Evolutionary conservation across 768 basidiomycete genomes (phyloP).

Genomic region (Boletus vinaceobasis): DNA sequence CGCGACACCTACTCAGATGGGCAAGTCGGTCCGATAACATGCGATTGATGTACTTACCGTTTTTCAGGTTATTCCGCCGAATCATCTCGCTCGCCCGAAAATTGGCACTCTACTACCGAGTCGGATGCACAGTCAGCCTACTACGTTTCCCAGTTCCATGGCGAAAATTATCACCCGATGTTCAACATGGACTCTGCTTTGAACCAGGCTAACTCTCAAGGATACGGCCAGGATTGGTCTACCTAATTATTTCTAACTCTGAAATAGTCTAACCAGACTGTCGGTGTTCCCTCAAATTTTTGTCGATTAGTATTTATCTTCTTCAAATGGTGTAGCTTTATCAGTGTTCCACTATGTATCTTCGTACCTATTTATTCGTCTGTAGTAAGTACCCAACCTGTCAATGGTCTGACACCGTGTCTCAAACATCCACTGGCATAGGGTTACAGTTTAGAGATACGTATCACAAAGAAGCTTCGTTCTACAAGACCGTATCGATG

Average conservation of each 20-base stretch:
- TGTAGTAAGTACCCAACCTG: neutral
- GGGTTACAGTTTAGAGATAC: neutral
- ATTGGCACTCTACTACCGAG: neutral
- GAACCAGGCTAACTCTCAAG: neutral
- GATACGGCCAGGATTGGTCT: neutral
- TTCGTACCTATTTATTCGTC: neutral
- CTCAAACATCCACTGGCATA: neutral
- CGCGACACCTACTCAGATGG: neutral
- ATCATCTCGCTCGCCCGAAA: neutral
- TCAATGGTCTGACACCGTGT: neutral
- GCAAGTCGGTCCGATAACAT: conserved; percentile 2
- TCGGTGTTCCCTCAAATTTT: neutral
- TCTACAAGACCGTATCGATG: neutral
- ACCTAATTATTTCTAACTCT: neutral
- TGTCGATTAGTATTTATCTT: too few relatives aligned
- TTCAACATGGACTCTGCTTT: neutral
- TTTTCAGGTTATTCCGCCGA: conserved; percentile 1
- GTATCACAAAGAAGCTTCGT: neutral
- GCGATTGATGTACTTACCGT: neutral
- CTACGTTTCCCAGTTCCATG: neutral
- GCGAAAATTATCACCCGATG: neutral
- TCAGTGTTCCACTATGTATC: neutral
- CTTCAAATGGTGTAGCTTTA: conserved; percentile 8
- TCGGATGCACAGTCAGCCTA: neutral
- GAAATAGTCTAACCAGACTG: neutral